phyloP scores from a whole-genome alignment of 2,329 filamentous ascomycete genomes.

The Ambrosiella xylebori region DNA sequence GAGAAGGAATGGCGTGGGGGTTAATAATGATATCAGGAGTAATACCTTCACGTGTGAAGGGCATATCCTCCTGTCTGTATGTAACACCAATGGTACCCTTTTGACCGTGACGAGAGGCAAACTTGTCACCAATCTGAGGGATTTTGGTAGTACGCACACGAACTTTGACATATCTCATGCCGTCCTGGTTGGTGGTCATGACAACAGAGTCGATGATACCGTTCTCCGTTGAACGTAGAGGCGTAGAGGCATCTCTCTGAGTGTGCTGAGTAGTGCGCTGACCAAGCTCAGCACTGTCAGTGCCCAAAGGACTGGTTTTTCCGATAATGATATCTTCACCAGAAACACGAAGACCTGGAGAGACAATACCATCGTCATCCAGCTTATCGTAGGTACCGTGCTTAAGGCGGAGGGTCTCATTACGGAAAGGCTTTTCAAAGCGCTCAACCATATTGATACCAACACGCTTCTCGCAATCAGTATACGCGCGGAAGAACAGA shows the following conservation, averaged over 20 bases:
- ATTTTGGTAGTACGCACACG: slow-evolving; percentile 95
- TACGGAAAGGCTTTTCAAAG: slow-evolving; percentile 86
- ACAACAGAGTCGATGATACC: slow-evolving; percentile 91
- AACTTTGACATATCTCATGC: slow-evolving; percentile 91
- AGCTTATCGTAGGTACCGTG: slow-evolving; percentile 95
- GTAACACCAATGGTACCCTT: slow-evolving; percentile 99
- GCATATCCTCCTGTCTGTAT: slow-evolving; percentile 96
- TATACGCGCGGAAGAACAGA: slow-evolving; percentile 95
- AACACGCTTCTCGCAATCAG: slow-evolving; percentile 89
- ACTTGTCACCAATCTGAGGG: slow-evolving; percentile 97
- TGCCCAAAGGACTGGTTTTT: slow-evolving; percentile 87
- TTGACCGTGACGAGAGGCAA: slow-evolving; percentile 95
- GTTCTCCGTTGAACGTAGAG: slow-evolving; percentile 84
- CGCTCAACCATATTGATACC: slow-evolving; percentile 83
- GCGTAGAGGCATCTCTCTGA: slow-evolving; percentile 90
- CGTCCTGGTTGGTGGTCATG: slow-evolving; percentile 86
- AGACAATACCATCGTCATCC: slow-evolving; percentile 88
- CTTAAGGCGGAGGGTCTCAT: slow-evolving; percentile 80
- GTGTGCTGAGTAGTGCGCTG: slow-evolving; percentile 79
- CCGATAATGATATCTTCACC: slow-evolving; percentile 99
- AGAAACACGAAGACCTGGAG: slow-evolving; percentile 82
- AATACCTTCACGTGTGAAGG: slow-evolving; percentile 81
- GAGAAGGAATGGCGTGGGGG: slow-evolving; percentile 95
- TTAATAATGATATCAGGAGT: slow-evolving; percentile 97
- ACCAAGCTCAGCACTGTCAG: slow-evolving; percentile 83